Conservation (phyloP, 2,329 filamentous ascomycete species). For the Myotisia sp. region DNA sequence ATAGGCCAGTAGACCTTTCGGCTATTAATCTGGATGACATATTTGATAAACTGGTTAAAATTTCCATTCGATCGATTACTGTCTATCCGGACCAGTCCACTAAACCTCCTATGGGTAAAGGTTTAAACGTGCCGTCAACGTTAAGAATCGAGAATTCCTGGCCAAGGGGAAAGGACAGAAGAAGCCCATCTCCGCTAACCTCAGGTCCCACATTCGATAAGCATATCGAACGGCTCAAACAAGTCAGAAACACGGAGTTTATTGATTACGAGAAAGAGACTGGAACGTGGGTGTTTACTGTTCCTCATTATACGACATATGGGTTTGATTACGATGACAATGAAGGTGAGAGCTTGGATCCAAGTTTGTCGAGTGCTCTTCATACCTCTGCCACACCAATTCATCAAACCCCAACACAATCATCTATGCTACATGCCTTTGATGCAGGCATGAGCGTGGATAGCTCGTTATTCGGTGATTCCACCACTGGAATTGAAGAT, state of each 20-base stretch:
- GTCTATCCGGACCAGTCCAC: conserved; percentile 64
- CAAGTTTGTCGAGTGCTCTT: conserved; percentile 38
- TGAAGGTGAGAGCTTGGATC: conserved; percentile 32
- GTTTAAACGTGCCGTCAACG: conserved; percentile 77
- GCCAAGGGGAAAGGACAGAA: conserved; percentile 57
- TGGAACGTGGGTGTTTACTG: conserved; percentile 79
- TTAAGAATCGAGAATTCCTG: conserved; percentile 88
- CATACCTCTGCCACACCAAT: conserved; percentile 37
- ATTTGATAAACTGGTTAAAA: conserved; percentile 58
- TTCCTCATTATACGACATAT: conserved; percentile 96
- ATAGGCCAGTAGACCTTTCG: conserved; percentile 67
- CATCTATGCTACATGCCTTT: conserved; percentile 18
- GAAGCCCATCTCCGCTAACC: conserved; percentile 41
- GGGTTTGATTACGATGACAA: conserved; percentile 72
- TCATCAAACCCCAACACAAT: conserved; percentile 17
- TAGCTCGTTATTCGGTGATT: conserved; percentile 26
- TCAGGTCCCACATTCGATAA: conserved; percentile 56
- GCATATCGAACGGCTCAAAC: conserved; percentile 68
- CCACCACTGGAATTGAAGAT: conserved; percentile 32
- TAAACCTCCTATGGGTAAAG: conserved; percentile 75
- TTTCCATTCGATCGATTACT: conserved; percentile 66
- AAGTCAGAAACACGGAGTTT: conserved; percentile 67
- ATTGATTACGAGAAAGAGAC: conserved; percentile 63
- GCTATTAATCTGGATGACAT: conserved; percentile 68
- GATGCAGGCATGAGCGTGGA: conserved; percentile 29